phyloP scores from a whole-genome alignment of 2,329 filamentous ascomycete species.

The Monilinia laxa region DNA sequence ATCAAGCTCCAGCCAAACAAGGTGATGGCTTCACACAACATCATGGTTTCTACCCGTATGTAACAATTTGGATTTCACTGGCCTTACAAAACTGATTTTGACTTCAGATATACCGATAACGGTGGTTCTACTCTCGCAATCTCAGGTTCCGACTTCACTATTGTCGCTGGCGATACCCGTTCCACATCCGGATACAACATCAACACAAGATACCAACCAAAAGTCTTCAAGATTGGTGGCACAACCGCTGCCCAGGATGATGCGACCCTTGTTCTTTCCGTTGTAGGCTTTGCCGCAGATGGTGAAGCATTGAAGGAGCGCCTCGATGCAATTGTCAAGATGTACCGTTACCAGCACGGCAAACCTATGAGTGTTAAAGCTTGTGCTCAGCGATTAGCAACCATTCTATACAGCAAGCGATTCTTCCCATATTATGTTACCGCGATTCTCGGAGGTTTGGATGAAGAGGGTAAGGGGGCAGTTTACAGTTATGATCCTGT shows the following conservation, averaged over 20 bases:
- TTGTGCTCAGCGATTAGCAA: slow-evolving; percentile 90
- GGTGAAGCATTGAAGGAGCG: slow-evolving; percentile 91
- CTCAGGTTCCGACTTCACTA: slow-evolving; percentile 88
- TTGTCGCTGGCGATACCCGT: slow-evolving; percentile 95
- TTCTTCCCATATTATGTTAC: slow-evolving; percentile 99
- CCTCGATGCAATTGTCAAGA: slow-evolving; percentile 92
- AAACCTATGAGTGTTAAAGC: slow-evolving; percentile 94
- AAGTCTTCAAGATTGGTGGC: slow-evolving; percentile 96
- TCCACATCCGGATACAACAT: slow-evolving; percentile 97
- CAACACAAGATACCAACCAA: slow-evolving; percentile 93
- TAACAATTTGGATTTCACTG: slow-evolving; percentile 14
- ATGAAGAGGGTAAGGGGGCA: slow-evolving; percentile 91
- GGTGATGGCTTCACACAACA: slow-evolving; percentile 57
- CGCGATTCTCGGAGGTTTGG: slow-evolving; percentile 88
- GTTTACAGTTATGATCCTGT: slow-evolving; percentile 98
- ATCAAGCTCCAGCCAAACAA: slow-evolving; percentile 56
- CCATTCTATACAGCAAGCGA: slow-evolving; percentile 93
- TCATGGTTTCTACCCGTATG: slow-evolving; percentile 92
- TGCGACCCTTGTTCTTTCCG: slow-evolving; percentile 83
- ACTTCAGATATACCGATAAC: slow-evolving; percentile 89
- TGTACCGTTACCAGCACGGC: slow-evolving; percentile 97
- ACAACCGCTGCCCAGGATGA: slow-evolving; percentile 82
- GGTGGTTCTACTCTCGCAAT: slow-evolving; percentile 96
- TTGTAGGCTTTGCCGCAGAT: slow-evolving; percentile 94
- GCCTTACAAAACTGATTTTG: not conserved